These are phyloP conservation scores for Mycena pura DNA, from an alignment of 768 basidiomycete species.

Conservation along the genomic window DNA sequence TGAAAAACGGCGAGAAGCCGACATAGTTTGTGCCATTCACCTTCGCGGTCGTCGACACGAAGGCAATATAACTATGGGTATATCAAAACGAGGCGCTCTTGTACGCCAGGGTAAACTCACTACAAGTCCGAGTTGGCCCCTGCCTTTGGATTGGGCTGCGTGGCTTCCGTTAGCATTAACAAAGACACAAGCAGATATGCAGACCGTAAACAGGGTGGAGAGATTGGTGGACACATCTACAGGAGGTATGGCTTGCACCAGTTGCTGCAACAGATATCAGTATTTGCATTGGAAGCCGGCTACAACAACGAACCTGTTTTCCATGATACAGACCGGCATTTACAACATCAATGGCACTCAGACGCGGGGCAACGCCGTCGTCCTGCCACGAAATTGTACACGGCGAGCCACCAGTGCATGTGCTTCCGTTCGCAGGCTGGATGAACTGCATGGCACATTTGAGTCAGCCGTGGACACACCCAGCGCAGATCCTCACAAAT, in stretches of 20 bases:
- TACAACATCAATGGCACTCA: slow-evolving; percentile 54
- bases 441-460: slow-evolving; percentile 50
- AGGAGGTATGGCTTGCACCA: slow-evolving; percentile 63
- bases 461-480: not conserved
- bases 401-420: slow-evolving; percentile 59
- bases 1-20: slow-evolving; percentile 62
- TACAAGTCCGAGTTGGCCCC: slow-evolving; percentile 65
- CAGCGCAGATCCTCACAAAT: slow-evolving; percentile 43
- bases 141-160: slow-evolving; percentile 60
- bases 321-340: slow-evolving; percentile 66
- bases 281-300: not conserved
- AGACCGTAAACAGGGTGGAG: slow-evolving; percentile 64
- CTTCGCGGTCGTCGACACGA: slow-evolving; percentile 48
- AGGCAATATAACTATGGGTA: slow-evolving; percentile 63
- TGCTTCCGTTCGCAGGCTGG: slow-evolving; percentile 47
- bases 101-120: slow-evolving; percentile 45
- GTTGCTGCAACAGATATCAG: slow-evolving; percentile 44
- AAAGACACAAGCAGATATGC: slow-evolving; percentile 15
- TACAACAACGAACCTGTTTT: slow-evolving; percentile 44
- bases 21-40: slow-evolving; percentile 41
- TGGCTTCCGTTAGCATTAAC: not conserved
- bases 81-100: not conserved
- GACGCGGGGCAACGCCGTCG: slow-evolving; percentile 58
- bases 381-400: slow-evolving; percentile 71
- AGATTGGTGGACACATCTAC: slow-evolving; percentile 56